Evolutionary conservation across 768 basidiomycete species (phyloP), one percentile per base, ranked within the genome.

Genomic region (Mrakia hoshinonis): DNA sequence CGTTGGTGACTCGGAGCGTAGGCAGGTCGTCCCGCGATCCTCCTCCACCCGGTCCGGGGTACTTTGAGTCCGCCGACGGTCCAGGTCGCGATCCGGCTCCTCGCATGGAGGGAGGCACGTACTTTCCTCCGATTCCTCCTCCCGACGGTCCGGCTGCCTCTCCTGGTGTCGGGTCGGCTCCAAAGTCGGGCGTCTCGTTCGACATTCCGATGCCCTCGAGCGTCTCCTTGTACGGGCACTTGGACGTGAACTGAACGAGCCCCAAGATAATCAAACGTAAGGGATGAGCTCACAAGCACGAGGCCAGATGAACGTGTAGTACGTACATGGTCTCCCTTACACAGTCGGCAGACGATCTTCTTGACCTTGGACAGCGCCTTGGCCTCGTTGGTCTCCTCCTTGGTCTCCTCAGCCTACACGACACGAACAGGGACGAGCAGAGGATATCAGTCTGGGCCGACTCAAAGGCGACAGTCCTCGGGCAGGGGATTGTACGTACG

Each of bases 141-240:
- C 85, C 85, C 0, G 84, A 77, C 13, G 85, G 77, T 22, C 76
- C 76, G 11, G 75, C 75, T 34, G 80, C 77, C 48, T 31, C 76
- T 2, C 77, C 68, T 24, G 15, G 82, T 77, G 22, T 82, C 26
- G 80, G 78, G 3, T 82, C 80, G 39, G 81, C 81, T 51, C 81
- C 81, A 5, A 77, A 73, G 74, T 81, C 81, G 4, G 83, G 81
- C 0, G 81, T 76, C 0, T 85, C 84, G 55, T 61, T 68, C 31
- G 58, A 36, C 64, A 66, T 66, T 26, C 85, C 90, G 61, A 92
- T 82, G 4, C 86, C 89, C 12, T 87, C 88, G 18, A 99, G 85
- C 11, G 90, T 89, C 76, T 97, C 93, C 81, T 93, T 96, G 85
- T 93, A 94, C 7, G 96, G 96, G 84, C 96, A 98, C 80, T 94